Conservation (phyloP, 164 flowering plant genomes). For the Piper betle region DNA sequence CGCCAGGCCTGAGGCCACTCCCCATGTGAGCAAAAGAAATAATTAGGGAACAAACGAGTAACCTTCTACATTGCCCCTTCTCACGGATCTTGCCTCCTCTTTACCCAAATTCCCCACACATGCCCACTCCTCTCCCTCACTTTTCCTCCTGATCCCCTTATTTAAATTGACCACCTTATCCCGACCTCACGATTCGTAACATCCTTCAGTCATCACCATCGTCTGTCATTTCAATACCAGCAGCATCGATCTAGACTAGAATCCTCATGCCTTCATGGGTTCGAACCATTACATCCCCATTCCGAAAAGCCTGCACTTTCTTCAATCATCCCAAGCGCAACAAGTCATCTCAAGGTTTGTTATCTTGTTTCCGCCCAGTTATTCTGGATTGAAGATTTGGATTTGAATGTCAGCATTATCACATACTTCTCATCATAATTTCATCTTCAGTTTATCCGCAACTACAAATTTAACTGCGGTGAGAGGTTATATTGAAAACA, state of each 20-base stretch:
- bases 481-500: no score
- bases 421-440: neutral
- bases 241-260: no score
- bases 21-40: no score
- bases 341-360: constrained; percentile 16
- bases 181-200: neutral
- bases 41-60: no score
- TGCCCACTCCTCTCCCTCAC: neutral
- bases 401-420: neutral
- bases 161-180: neutral
- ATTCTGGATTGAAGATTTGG: neutral
- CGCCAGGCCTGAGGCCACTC: no score
- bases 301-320: constrained; percentile 55
- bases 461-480: neutral
- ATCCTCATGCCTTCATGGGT: constrained; percentile 40
- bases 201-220: no score
- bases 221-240: no score
- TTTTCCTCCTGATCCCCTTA: neutral
- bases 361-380: neutral
- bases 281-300: constrained; percentile 54
- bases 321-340: constrained; percentile 17
- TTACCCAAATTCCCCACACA: no score
- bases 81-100: constrained; percentile 23
- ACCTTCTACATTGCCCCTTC: neutral
- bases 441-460: neutral